Evolutionary conservation across 1,139 yeast genomes (phyloP).

Genomic region (Kodamaea derodonti): DNA sequence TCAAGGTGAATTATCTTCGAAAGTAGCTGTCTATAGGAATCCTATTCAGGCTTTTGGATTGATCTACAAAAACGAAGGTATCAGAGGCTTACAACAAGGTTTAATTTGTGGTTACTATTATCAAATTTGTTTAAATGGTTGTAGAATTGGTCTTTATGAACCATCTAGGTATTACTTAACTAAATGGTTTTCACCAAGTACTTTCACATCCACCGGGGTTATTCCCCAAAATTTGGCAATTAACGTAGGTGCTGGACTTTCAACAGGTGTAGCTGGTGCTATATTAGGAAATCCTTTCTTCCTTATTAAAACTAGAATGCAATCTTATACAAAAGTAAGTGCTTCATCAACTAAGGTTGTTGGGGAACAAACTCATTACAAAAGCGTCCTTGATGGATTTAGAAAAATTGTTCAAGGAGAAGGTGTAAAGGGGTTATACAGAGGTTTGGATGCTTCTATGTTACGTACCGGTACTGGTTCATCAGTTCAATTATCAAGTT

Average conservation of each 20-base stretch:
- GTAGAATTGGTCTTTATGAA: conserved; percentile 90
- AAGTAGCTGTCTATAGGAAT: conserved; percentile 62
- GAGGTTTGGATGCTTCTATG: conserved; percentile 94
- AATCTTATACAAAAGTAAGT: conserved; percentile 59
- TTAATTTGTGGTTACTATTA: conserved; percentile 77
- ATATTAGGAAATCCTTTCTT: conserved; percentile 86
- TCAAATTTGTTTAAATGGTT: conserved; percentile 88
- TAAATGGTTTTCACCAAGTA: conserved; percentile 48
- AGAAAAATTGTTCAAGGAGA: conserved; percentile 56
- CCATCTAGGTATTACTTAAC: conserved; percentile 70
- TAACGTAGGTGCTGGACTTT: conserved; percentile 78
- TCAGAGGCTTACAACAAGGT: conserved; percentile 87
- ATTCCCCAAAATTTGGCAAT: conserved; percentile 58
- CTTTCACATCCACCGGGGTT: conserved; percentile 26
- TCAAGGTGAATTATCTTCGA: conserved; percentile 76
- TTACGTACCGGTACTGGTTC: conserved; percentile 95
- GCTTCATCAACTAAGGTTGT: conserved; percentile 32
- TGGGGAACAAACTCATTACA: conserved; percentile 92
- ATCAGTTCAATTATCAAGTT: conserved; percentile 91
- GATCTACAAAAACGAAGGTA: conserved; percentile 79
- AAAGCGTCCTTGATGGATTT: conserved; percentile 65
- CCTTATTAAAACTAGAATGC: conserved; percentile 93
- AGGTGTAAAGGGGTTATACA: conserved; percentile 74
- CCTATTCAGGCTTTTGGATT: conserved; percentile 79
- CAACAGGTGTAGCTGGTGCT: conserved; percentile 89